Conservation (phyloP, 371 early-diverging fungal species). For the Lichtheimia hyalospora region DNA sequence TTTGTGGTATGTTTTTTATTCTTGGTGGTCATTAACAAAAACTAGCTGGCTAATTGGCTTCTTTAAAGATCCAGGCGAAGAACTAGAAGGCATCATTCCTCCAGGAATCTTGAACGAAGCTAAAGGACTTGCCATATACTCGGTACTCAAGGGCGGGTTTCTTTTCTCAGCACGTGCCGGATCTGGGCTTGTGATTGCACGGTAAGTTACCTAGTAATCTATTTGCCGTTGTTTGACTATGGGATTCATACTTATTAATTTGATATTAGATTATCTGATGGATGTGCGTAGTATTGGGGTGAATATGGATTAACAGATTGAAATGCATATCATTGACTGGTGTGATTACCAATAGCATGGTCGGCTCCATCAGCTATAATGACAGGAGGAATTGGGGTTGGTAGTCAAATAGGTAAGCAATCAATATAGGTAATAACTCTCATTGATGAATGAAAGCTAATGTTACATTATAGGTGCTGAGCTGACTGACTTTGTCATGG, state of each 20-base stretch:
- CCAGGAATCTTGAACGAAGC: conserved; percentile 69
- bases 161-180: conserved; percentile 90
- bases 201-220: conserved; percentile 25
- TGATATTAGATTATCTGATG: neutral
- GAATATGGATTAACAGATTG: neutral
- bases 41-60: neutral
- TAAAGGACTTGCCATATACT: conserved; percentile 89
- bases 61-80: conserved; percentile 58
- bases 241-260: neutral
- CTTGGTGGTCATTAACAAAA: no score
- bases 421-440: no score
- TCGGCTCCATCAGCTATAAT: conserved; percentile 20
- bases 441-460: no score
- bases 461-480: conserved; percentile 64
- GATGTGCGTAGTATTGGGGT: neutral
- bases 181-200: conserved; percentile 91
- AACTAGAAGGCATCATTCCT: conserved; percentile 78
- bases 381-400: conserved; percentile 22
- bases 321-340: no score
- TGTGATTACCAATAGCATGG: conserved; percentile 12
- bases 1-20: conserved; percentile 55
- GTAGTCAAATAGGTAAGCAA: conserved; percentile 17
- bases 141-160: conserved; percentile 92
- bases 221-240: neutral
- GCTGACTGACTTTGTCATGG: conserved; percentile 90